Conservation (phyloP, 306 rosid genomes). For the Cercis canadensis region DNA sequence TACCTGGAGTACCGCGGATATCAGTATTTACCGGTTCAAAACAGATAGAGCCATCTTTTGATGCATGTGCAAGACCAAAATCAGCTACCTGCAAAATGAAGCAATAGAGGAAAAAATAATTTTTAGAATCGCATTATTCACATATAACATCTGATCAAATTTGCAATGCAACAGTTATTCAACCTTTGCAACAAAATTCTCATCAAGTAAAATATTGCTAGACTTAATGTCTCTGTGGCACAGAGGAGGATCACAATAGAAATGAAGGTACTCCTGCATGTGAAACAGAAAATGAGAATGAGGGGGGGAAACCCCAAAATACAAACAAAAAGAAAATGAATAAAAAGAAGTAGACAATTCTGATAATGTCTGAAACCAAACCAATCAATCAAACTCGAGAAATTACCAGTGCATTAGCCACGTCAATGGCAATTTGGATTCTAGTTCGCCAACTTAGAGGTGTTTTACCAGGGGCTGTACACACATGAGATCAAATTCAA, state of each 20-base stretch:
- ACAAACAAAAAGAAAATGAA: conserved; percentile 1
- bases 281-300: conserved; percentile 30
- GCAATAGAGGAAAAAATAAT: conserved; percentile 8
- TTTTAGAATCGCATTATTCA: conserved; percentile 14
- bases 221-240: conserved; percentile 97
- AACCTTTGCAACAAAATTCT: conserved; percentile 93
- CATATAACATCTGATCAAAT: not conserved
- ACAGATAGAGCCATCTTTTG: conserved; percentile 79
- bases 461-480: conserved; percentile 74
- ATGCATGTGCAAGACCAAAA: conserved; percentile 98
- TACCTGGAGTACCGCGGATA: conserved; percentile 95
- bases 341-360: not conserved
- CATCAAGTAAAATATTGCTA: conserved; percentile 92
- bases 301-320: no score
- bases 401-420: conserved; percentile 95
- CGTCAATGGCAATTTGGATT: conserved; percentile 90
- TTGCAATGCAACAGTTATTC: conserved; percentile 29
- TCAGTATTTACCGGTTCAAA: conserved; percentile 87
- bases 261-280: conserved; percentile 97
- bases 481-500: conserved; percentile 26
- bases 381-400: conserved; percentile 30
- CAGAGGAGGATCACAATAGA: conserved; percentile 94
- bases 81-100: conserved; percentile 79
- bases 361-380: conserved; percentile 26
- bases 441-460: conserved; percentile 89